Evolutionary conservation across 176 grass and related monocot species (phyloP).

Genomic region (Saccharum officinarum): DNA sequence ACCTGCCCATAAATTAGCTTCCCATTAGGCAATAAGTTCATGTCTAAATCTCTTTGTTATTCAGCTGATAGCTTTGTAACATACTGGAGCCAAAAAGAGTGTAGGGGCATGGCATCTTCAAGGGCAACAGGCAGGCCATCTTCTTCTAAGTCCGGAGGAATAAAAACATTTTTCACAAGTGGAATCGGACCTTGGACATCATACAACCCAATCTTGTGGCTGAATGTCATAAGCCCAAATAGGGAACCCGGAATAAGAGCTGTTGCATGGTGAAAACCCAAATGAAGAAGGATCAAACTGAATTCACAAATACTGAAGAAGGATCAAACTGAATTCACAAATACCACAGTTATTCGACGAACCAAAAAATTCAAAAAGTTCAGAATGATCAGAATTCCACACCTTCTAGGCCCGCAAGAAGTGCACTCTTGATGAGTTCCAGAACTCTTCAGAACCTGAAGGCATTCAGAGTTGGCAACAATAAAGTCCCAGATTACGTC

Average conservation of each 20-base stretch:
- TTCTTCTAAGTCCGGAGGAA: constrained; percentile 66
- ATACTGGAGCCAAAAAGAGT: constrained; percentile 95
- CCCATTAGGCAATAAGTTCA: background rate
- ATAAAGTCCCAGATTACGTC: constrained; percentile 2
- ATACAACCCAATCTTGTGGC: constrained; percentile 96
- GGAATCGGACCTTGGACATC: constrained; percentile 91
- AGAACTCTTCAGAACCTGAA: constrained; percentile 96
- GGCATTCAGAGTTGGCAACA: background rate
- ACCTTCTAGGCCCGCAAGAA: constrained; percentile 96
- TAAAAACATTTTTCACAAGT: constrained; percentile 90
- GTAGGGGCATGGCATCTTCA: constrained; percentile 89
- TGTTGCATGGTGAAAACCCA: constrained; percentile 54
- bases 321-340: constrained; percentile 20
- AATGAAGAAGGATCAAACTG: background rate
- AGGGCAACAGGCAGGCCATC: constrained; percentile 55
- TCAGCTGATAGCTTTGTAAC: constrained; percentile 5
- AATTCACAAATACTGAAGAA: too few species aligned
- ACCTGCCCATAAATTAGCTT: constrained; percentile 53
- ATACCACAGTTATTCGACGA: background rate
- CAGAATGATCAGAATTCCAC: background rate
- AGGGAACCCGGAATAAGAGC: constrained; percentile 86
- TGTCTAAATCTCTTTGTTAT: constrained; percentile 12
- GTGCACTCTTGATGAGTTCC: constrained; percentile 84
- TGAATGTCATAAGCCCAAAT: constrained; percentile 93
- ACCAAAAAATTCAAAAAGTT: constrained; percentile 29